These are phyloP conservation scores for Trichoderma simmonsii DNA, from an alignment of 2,329 filamentous ascomycete genomes.

Conservation along the genomic window DNA sequence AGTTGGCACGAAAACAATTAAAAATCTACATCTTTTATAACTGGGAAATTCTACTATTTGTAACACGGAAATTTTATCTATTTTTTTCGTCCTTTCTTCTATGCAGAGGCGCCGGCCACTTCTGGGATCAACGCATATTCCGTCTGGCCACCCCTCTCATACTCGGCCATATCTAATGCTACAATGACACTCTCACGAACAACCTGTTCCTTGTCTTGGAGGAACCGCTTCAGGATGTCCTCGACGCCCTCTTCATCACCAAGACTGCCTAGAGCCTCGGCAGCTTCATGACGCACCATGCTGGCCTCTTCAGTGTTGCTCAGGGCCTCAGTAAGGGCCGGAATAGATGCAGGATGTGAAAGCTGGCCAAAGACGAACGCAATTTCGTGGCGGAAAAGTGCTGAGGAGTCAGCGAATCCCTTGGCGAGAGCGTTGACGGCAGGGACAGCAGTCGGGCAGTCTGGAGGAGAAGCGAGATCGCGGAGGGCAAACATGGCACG, in stretches of 20 bases:
- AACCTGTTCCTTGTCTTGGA: conserved; percentile 87
- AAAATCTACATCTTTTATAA: no score
- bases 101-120: conserved; percentile 42
- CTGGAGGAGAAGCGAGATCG: conserved; percentile 89
- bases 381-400: conserved; percentile 95
- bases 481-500: conserved; percentile 97
- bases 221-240: conserved; percentile 74
- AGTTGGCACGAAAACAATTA: conserved; percentile 61
- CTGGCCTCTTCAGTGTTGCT: conserved; percentile 78
- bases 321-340: conserved; percentile 75
- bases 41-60: not conserved
- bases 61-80: not conserved
- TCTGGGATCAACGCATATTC: conserved; percentile 92
- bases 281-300: conserved; percentile 97
- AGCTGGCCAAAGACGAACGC: conserved; percentile 98
- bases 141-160: conserved; percentile 80
- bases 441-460: conserved; percentile 83
- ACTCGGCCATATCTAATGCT: conserved; percentile 96
- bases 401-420: conserved; percentile 81
- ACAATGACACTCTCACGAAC: conserved; percentile 94
- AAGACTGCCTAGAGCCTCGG: conserved; percentile 89
- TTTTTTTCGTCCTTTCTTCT: conserved; percentile 22
- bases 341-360: conserved; percentile 94
- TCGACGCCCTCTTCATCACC: conserved; percentile 94
- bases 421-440: conserved; percentile 82